Evolutionary conservation across 306 rosid genomes (phyloP).

Genomic region (Casuarina equisetifolia): DNA sequence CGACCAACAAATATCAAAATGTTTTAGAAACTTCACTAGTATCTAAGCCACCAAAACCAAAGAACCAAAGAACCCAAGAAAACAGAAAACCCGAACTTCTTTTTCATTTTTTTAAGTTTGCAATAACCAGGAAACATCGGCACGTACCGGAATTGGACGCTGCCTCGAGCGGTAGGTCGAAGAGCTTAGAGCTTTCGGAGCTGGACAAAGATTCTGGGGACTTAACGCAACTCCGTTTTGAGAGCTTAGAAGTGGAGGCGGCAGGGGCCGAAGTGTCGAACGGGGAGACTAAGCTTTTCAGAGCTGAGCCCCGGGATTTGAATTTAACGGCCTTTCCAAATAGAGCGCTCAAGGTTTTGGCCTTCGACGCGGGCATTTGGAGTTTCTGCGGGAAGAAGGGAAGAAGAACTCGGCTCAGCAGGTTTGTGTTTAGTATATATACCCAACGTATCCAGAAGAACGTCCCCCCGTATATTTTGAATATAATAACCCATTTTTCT

Average conservation of each 20-base stretch:
- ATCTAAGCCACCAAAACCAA: conserved; percentile 6
- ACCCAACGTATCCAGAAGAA: too few species aligned
- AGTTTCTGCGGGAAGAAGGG: not conserved
- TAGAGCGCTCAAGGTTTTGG: conserved; percentile 34
- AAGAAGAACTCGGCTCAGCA: too few species aligned
- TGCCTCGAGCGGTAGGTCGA: conserved; percentile 34
- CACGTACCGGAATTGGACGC: conserved; percentile 50
- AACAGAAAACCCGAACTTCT: not conserved
- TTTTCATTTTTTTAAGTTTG: not conserved
- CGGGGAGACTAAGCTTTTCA: conserved; percentile 28
- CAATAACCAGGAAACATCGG: not conserved
- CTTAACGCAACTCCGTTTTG: conserved; percentile 3
- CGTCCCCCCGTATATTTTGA: too few species aligned
- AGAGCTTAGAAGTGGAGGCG: conserved; percentile 17
- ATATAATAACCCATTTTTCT: too few species aligned
- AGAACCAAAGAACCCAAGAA: not conserved
- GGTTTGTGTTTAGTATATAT: too few species aligned
- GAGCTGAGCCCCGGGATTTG: conserved; percentile 22
- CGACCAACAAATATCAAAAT: not conserved
- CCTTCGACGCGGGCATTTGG: conserved; percentile 43
- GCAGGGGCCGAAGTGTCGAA: conserved; percentile 18
- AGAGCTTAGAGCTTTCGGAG: conserved; percentile 17
- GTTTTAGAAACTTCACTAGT: not conserved
- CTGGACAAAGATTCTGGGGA: not conserved
- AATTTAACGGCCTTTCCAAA: conserved; percentile 29